phyloP scores from a whole-genome alignment of 2,329 filamentous ascomycete species.

The Endothia cerciana region DNA sequence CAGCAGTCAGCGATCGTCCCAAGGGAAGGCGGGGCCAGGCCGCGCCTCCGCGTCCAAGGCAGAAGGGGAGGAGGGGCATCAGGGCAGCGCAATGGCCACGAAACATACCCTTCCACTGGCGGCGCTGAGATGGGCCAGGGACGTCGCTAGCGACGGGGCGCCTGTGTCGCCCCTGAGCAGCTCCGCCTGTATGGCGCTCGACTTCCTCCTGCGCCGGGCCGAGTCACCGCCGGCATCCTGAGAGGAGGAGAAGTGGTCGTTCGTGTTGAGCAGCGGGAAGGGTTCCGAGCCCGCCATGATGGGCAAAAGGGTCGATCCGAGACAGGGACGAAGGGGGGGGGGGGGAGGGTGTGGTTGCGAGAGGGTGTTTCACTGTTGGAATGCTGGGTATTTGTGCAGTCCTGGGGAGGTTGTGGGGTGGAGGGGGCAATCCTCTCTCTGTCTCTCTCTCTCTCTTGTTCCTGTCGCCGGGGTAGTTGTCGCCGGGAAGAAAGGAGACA shows the following conservation, averaged over 20 bases:
- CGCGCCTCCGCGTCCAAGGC: background rate
- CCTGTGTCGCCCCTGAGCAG: conserved; percentile 58
- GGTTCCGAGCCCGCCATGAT: conserved; percentile 55
- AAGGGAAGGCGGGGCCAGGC: background rate
- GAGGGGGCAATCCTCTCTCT: too few species aligned
- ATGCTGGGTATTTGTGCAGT: background rate
- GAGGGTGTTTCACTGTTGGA: background rate
- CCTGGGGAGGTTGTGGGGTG: background rate
- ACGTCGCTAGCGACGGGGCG: conserved; percentile 57
- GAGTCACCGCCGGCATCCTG: conserved; percentile 39
- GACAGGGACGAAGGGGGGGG: background rate
- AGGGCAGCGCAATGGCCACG: background rate
- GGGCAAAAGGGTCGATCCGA: conserved; percentile 19
- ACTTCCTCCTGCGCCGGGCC: conserved; percentile 57
- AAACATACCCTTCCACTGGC: conserved; percentile 28
- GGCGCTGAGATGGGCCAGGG: conserved; percentile 49
- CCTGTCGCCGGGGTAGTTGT: background rate
- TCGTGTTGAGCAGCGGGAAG: conserved; percentile 58
- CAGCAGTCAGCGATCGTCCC: conserved; percentile 27
- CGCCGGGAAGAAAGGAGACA: background rate
- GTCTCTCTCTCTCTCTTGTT: too few species aligned
- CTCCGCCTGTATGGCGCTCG: conserved; percentile 57
- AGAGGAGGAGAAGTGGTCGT: conserved; percentile 50
- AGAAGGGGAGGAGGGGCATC: background rate
- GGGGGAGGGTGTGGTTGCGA: background rate